Conservation (phyloP, 2,329 filamentous ascomycete genomes). For the Cladophialophora exuberans region DNA sequence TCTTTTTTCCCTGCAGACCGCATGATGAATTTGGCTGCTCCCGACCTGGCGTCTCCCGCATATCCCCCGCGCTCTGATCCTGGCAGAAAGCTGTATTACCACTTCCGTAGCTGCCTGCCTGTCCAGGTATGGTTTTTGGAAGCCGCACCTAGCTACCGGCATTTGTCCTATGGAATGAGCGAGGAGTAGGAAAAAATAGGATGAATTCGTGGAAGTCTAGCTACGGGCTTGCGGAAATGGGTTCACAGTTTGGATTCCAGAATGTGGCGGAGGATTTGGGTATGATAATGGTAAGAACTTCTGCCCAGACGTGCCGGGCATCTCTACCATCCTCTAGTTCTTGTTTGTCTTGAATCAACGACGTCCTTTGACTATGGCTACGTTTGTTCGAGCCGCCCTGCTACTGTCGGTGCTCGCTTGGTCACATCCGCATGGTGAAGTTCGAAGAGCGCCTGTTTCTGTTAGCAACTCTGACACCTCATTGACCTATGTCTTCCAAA, state of each 20-base stretch:
- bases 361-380: slow-evolving; percentile 7
- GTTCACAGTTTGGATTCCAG: neutral
- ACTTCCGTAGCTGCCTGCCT: slow-evolving; percentile 9
- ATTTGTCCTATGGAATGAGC: neutral
- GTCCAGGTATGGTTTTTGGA: slow-evolving; percentile 2
- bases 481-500: slow-evolving; percentile 57
- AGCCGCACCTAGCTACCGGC: slow-evolving; percentile 3
- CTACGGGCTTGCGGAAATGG: slow-evolving; percentile 10
- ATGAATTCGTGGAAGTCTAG: slow-evolving; percentile 11
- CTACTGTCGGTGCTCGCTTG: slow-evolving; percentile 8
- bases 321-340: slow-evolving; percentile 11
- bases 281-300: slow-evolving; percentile 20
- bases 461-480: slow-evolving; percentile 46
- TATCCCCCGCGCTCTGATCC: slow-evolving; percentile 2
- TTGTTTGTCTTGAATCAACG: slow-evolving; percentile 13
- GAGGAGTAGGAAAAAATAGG: slow-evolving; percentile 9
- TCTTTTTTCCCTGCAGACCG: neutral
- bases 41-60: slow-evolving; percentile 9
- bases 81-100: neutral
- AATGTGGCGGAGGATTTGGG: neutral
- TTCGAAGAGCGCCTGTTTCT: slow-evolving; percentile 5
- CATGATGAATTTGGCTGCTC: slow-evolving; percentile 1
- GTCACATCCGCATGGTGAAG: slow-evolving; percentile 7
- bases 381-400: slow-evolving; percentile 14
- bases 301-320: slow-evolving; percentile 2